Evolutionary conservation across 192 early-diverging fungal genomes (phyloP), one percentile per base, ranked within the genome.

Genomic region (Backusella tarrabulga): DNA sequence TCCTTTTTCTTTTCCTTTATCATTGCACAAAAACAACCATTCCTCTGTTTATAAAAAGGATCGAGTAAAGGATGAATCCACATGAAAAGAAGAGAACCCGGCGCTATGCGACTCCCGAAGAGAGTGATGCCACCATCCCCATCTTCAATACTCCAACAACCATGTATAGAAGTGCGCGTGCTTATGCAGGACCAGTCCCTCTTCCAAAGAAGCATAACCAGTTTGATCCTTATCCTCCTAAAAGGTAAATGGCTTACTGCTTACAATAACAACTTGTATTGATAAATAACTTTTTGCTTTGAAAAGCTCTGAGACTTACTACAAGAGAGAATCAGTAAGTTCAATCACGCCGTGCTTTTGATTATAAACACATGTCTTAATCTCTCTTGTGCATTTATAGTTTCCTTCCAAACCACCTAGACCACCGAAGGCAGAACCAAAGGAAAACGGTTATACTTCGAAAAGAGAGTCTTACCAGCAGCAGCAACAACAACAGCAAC

Each of bases 141-240:
- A 36, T 74, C 17, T 74, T 74, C 40, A 60, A 0, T 15, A 74
- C 73, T 9, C 73, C 73, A 38, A 74, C 50, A 23, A 35, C 56
- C 3, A 74, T 74, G 73, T 74, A 74, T 15, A 63, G 15, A 4
- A 32, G 42, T n/a, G 35, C 71, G 38, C 71, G 40, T 12, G 29
- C 26, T 52, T 40, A 40, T 36, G 38, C 71, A 32, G 38, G 40
- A 29, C 71, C 71, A 15, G 42, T 41, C 1, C 71, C 40, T 15
- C 71, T 44, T 72, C 29, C 42, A 60, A 60, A 60, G 17, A 60
- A 60, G 23, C 26, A 26, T 26, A 60, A 12, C 11, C 1, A 60
- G 4, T 54, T 54, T 60, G 54, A 17, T 15, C 44, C 41, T 46
- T 72, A 32, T 23, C 15, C 38, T 38, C 11, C 35, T 29, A 44